Evolutionary conservation across 2,329 filamentous ascomycete genomes (phyloP).

Genomic region (Penicillium sp.): DNA sequence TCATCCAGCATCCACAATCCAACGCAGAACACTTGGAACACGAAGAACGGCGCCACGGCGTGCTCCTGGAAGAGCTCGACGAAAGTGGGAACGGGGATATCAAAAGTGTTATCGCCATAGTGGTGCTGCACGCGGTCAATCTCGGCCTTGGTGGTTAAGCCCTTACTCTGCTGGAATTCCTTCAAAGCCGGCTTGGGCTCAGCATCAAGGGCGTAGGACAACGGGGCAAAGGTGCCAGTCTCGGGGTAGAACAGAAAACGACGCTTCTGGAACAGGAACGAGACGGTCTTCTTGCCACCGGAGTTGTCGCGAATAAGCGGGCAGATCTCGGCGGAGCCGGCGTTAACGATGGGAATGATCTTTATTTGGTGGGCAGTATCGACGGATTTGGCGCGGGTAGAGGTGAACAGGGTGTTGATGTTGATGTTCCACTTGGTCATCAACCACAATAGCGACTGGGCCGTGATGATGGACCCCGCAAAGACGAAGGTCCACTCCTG

Average conservation of each 20-base stretch:
- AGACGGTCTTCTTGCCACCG: conserved; percentile 74
- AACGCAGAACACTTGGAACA: conserved; percentile 98
- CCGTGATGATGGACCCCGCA: conserved; percentile 81
- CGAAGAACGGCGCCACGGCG: conserved; percentile 97
- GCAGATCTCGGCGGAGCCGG: conserved; percentile 87
- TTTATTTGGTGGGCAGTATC: conserved; percentile 84
- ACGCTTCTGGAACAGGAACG: conserved; percentile 97
- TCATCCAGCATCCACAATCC: conserved; percentile 98
- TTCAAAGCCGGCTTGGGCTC: conserved; percentile 80
- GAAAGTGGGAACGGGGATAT: conserved; percentile 96
- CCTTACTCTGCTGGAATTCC: conserved; percentile 77
- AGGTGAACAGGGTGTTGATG: conserved; percentile 78
- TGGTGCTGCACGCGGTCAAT: conserved; percentile 81
- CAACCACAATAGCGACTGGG: conserved; percentile 88
- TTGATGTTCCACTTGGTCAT: conserved; percentile 98
- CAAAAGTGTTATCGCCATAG: conserved; percentile 95
- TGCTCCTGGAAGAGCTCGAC: conserved; percentile 97
- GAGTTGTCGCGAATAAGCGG: conserved; percentile 73
- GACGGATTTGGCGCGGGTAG: conserved; percentile 69
- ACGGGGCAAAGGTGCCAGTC: conserved; percentile 74
- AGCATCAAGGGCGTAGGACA: conserved; percentile 80
- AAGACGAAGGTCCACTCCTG: conserved; percentile 98
- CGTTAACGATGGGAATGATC: conserved; percentile 86
- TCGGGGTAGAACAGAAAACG: conserved; percentile 83
- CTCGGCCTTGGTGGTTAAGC: conserved; percentile 74